Conservation (phyloP, 345 rosid species). For the Populus deltoides region DNA sequence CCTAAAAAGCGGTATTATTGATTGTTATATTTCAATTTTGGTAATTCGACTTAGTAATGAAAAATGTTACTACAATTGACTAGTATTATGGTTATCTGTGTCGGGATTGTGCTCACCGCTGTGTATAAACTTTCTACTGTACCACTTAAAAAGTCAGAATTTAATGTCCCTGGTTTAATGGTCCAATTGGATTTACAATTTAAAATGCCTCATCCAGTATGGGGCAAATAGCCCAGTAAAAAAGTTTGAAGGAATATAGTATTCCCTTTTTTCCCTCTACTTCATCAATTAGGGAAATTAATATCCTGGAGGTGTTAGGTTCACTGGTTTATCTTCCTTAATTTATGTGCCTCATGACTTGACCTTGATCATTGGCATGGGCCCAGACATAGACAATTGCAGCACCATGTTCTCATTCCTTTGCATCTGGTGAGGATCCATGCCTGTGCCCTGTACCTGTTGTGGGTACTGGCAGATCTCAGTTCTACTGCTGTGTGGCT, state of each 20-base stretch:
- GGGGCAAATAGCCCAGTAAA: neutral
- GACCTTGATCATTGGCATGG: neutral
- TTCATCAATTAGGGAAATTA: neutral
- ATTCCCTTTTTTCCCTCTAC: no score
- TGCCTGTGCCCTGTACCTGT: neutral
- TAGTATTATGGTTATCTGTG: neutral
- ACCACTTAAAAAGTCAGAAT: neutral
- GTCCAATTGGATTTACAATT: neutral
- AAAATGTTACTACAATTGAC: neutral
- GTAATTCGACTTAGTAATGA: neutral
- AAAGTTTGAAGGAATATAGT: neutral
- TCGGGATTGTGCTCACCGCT: neutral
- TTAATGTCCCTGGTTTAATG: neutral
- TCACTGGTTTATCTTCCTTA: neutral
- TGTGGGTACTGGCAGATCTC: neutral
- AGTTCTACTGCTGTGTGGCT: neutral
- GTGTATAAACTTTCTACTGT: neutral
- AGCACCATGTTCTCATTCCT: neutral
- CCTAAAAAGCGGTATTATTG: neutral
- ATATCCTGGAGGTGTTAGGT: neutral
- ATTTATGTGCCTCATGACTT: neutral
- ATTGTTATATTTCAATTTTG: neutral
- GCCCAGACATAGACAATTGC: neutral
- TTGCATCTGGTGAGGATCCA: neutral
- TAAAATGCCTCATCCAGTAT: neutral